Conservation (phyloP, 176 grass and related monocot genomes). For the Aegilops umbellulata region DNA sequence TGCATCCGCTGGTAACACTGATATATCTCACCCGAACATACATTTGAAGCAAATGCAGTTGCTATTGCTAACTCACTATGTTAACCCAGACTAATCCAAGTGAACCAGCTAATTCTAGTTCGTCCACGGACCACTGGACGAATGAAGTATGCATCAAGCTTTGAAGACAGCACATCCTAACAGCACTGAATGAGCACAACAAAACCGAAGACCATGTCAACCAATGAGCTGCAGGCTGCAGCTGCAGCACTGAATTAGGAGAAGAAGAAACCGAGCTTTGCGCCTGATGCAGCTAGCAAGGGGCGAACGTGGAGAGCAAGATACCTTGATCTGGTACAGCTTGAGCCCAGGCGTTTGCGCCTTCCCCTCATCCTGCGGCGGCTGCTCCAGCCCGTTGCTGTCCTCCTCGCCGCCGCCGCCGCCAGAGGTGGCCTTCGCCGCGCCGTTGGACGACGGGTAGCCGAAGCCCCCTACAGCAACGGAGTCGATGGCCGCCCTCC, state of each 20-base stretch:
- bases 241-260: not conserved
- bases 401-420: not conserved
- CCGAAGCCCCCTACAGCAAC: slow-evolving; percentile 47
- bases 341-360: slow-evolving; percentile 55
- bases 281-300: not conserved
- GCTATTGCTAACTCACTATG: not conserved
- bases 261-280: not conserved
- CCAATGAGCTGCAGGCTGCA: not conserved
- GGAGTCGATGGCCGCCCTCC: slow-evolving; percentile 81
- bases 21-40: not conserved
- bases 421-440: slow-evolving; percentile 19
- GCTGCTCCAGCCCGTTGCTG: slow-evolving; percentile 20
- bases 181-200: not conserved
- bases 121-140: not conserved
- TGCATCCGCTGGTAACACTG: not conserved
- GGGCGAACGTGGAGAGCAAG: not conserved
- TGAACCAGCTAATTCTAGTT: not conserved
- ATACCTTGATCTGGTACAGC: slow-evolving; percentile 94
- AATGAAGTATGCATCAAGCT: not conserved
- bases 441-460: slow-evolving; percentile 38
- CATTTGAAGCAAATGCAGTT: not conserved
- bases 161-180: not conserved
- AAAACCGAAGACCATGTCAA: not conserved
- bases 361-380: slow-evolving; percentile 21
- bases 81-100: not conserved